A percentile compares a stretch with the other conserved stretches of the same genome.
These are phyloP conservation scores for Centaurea solstitialis DNA, from an alignment of 129 eudicot genomes.

Conservation along the genomic window DNA sequence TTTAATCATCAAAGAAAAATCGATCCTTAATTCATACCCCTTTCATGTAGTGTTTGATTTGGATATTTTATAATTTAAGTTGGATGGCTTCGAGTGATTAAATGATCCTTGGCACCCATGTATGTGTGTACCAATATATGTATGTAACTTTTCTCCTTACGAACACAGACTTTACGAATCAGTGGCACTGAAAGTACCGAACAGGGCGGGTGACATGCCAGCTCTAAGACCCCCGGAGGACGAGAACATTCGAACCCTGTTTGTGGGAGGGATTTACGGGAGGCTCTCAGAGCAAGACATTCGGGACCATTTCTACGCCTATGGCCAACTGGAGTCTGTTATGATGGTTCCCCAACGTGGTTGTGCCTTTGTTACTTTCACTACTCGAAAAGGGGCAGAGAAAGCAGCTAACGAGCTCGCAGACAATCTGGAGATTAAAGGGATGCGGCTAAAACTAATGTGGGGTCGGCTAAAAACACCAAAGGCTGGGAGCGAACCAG, in stretches of 20 bases:
- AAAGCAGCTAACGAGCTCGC: slow-evolving; percentile 89
- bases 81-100: neutral
- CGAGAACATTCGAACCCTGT: slow-evolving; percentile 85
- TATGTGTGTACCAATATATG: neutral
- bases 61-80: neutral
- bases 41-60: neutral
- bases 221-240: slow-evolving; percentile 84
- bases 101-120: neutral
- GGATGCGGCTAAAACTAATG: slow-evolving; percentile 80
- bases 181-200: slow-evolving; percentile 82
- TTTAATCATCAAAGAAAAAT: neutral
- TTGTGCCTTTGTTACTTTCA: slow-evolving; percentile 89
- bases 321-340: slow-evolving; percentile 89
- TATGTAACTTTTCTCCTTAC: neutral
- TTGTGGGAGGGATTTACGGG: slow-evolving; percentile 83
- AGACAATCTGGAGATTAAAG: slow-evolving; percentile 74
- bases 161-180: slow-evolving; percentile 82
- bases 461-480: slow-evolving; percentile 70
- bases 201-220: slow-evolving; percentile 96
- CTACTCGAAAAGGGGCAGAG: slow-evolving; percentile 92
- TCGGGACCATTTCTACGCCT: slow-evolving; percentile 76
- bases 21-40: neutral
- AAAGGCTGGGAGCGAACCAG: slow-evolving; percentile 51
- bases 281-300: slow-evolving; percentile 84
- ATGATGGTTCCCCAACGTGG: slow-evolving; percentile 83